A percentile compares a stretch with the other conserved stretches of the same genome.
phyloP scores from a whole-genome alignment of 306 rosid species.

The Acmispon strigosus region DNA sequence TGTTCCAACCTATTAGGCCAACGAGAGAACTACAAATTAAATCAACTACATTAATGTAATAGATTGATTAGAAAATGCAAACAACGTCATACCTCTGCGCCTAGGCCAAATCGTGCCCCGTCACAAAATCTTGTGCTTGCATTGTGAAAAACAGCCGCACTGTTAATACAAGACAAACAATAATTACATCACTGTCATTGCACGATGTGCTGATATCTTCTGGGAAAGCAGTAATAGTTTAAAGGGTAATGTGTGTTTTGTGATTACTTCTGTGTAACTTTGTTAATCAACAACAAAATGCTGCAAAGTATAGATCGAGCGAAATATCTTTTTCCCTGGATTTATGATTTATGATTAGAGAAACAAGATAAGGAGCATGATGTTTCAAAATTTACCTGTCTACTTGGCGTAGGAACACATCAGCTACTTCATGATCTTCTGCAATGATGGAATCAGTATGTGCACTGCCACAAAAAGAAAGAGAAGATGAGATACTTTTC shows the following conservation, averaged over 20 bases:
- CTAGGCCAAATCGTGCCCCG: constrained; percentile 87
- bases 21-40: neutral
- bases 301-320: neutral
- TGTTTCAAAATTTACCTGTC: constrained; percentile 50
- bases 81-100: constrained; percentile 67
- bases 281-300: neutral
- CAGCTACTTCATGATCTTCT: constrained; percentile 60
- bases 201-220: neutral
- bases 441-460: constrained; percentile 76
- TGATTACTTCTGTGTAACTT: neutral
- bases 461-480: constrained; percentile 47
- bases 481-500: neutral
- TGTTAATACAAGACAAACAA: constrained; percentile 27
- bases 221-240: neutral
- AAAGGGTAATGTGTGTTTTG: neutral
- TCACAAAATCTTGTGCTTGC: constrained; percentile 90
- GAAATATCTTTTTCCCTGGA: neutral
- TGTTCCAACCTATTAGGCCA: constrained; percentile 59
- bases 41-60: neutral
- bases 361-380: neutral
- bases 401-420: constrained; percentile 60
- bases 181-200: neutral
- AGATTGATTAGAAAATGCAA: neutral
- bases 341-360: neutral
- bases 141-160: constrained; percentile 92